These are phyloP conservation scores for Kwoniella bestiolae DNA, from an alignment of 768 basidiomycete species.

Conservation along the genomic window DNA sequence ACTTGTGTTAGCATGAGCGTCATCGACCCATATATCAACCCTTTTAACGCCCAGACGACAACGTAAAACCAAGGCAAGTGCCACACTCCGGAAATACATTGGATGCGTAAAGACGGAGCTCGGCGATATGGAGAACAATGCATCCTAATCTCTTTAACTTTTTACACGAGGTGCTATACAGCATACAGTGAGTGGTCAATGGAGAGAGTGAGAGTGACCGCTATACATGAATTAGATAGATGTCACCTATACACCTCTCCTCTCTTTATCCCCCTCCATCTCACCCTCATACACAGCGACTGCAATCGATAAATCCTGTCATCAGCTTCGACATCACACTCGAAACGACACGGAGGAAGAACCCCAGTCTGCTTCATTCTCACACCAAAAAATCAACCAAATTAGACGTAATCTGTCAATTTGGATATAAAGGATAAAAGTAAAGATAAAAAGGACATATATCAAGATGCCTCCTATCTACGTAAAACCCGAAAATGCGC, in stretches of 20 bases:
- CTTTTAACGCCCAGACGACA: not conserved
- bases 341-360: conserved; percentile 32
- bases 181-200: too few relatives aligned
- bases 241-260: not conserved
- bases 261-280: not conserved
- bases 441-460: conserved; percentile 3
- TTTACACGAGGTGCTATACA: conserved; percentile 5
- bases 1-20: conserved; percentile 2
- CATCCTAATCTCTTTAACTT: not conserved
- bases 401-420: not conserved
- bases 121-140: conserved; percentile 10
- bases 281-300: conserved; percentile 23
- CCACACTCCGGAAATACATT: not conserved
- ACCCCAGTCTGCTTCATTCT: conserved; percentile 21
- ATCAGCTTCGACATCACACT: conserved; percentile 1
- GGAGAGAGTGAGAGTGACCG: too few relatives aligned
- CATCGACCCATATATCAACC: not conserved
- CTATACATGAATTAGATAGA: not conserved
- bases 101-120: not conserved
- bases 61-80: conserved; percentile 1
- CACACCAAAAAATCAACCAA: not conserved
- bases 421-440: not conserved
- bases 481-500: conserved; percentile 57
- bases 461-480: conserved; percentile 53
- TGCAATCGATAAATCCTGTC: conserved; percentile 36